Percentiles rank a stretch among this genome's conserved stretches.
Conservation (phyloP, 2,329 filamentous ascomycete genomes). For the Dothideomycetidae sp. region DNA sequence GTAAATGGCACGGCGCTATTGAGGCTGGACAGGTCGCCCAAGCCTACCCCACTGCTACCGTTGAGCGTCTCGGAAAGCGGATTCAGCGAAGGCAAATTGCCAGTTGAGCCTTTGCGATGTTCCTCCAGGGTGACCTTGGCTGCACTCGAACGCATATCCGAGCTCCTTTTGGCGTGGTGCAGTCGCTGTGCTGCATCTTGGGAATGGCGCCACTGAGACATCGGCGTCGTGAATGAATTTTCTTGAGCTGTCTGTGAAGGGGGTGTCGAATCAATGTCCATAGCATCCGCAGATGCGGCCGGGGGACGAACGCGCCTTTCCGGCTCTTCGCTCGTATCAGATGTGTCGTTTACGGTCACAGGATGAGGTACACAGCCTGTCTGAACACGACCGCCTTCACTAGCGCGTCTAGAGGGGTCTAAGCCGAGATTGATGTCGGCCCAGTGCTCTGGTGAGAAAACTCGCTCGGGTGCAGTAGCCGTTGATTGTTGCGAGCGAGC, state of each 20-base stretch:
- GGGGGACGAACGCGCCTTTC: slow-evolving; percentile 13
- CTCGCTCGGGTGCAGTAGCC: not conserved
- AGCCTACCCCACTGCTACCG: slow-evolving; percentile 31
- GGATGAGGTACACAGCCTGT: not conserved
- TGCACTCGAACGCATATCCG: slow-evolving; percentile 14
- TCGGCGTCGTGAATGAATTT: slow-evolving; percentile 21
- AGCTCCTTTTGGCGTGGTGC: slow-evolving; percentile 7
- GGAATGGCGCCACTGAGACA: slow-evolving; percentile 20
- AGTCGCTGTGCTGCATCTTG: slow-evolving; percentile 5
- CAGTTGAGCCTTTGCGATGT: not conserved
- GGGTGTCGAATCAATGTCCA: slow-evolving; percentile 34
- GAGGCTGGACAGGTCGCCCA: slow-evolving; percentile 41
- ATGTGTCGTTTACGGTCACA: slow-evolving; percentile 3
- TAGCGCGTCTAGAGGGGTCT: slow-evolving; percentile 4
- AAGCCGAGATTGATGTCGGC: slow-evolving; percentile 3
- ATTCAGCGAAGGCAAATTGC: slow-evolving; percentile 4
- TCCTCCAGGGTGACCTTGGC: slow-evolving; percentile 10
- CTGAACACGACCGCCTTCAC: slow-evolving; percentile 1
- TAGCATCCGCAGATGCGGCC: slow-evolving; percentile 26
- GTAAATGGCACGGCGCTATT: slow-evolving; percentile 42
- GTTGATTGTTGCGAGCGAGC: slow-evolving; percentile 1
- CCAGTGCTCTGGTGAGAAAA: slow-evolving; percentile 8
- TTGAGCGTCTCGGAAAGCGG: slow-evolving; percentile 36
- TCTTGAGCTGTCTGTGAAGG: slow-evolving; percentile 18
- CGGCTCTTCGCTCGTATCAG: slow-evolving; percentile 15